Percentiles rank a stretch among this genome's conserved stretches.
Conservation (phyloP, 768 basidiomycete genomes). For the Leccinum arenicola region DNA sequence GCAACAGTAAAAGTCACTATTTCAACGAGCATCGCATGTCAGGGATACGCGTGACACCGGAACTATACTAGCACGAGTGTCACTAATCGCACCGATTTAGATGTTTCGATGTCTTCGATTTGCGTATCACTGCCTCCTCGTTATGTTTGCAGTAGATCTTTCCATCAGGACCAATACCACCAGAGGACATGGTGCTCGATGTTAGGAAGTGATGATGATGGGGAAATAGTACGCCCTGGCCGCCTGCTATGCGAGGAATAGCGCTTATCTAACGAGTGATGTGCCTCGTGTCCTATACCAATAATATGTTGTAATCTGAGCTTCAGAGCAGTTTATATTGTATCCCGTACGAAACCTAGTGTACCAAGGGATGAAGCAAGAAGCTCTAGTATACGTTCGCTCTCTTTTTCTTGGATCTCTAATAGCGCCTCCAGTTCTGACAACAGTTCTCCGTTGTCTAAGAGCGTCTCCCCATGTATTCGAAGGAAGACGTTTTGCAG, state of each 20-base stretch:
- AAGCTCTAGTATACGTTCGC: conserved; percentile 71
- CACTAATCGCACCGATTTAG: conserved; percentile 36
- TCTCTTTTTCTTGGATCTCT: conserved; percentile 72
- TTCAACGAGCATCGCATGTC: conserved; percentile 1
- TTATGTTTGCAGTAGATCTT: conserved; percentile 40
- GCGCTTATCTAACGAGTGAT: conserved; percentile 25
- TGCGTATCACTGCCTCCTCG: conserved; percentile 30
- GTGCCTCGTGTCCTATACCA: neutral
- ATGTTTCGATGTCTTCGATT: conserved; percentile 33
- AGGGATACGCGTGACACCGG: neutral
- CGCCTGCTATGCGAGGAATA: neutral
- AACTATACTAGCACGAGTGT: neutral
- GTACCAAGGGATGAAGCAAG: conserved; percentile 74
- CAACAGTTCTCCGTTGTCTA: conserved; percentile 65
- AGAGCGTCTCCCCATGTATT: conserved; percentile 78
- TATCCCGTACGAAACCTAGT: conserved; percentile 72
- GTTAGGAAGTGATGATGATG: neutral
- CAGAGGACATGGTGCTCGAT: conserved; percentile 17
- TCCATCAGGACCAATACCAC: conserved; percentile 25
- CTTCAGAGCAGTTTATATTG: conserved; percentile 34
- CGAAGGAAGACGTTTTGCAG: conserved; percentile 81
- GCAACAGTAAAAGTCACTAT: conserved; percentile 42
- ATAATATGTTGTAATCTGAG: neutral
- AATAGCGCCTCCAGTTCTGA: conserved; percentile 55
- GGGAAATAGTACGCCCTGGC: neutral